Percentiles rank a stretch among this genome's conserved stretches.
Evolutionary conservation across 108 stramenopile genomes (phyloP).

Genomic region (Nannochloropsis gaditana): DNA sequence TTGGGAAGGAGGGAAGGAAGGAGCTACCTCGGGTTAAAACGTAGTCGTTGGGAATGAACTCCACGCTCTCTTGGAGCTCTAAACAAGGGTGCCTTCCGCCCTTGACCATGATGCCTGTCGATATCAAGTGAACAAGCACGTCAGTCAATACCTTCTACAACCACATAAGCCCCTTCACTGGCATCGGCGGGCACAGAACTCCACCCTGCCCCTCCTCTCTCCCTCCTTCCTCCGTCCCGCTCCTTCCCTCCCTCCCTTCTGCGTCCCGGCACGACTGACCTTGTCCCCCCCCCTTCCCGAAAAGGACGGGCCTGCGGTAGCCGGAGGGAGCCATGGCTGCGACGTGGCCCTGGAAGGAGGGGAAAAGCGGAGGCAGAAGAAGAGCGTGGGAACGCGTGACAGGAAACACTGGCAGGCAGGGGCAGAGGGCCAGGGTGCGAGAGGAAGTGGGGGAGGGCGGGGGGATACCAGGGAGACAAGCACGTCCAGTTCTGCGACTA

Average conservation of each 20-base stretch:
- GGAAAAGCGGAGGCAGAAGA: not conserved
- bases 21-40: not conserved
- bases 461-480: not conserved
- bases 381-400: not conserved
- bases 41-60: slow-evolving; percentile 93
- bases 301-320: too few species aligned
- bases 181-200: not conserved
- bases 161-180: too few species aligned
- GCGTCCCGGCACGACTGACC: too few species aligned
- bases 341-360: not conserved
- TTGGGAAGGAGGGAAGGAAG: not conserved
- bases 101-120: slow-evolving; percentile 41
- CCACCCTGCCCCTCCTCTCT: not conserved
- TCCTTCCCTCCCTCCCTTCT: too few species aligned
- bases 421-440: not conserved
- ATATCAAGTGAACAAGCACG: too few species aligned
- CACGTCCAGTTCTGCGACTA: slow-evolving; percentile 23
- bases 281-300: too few species aligned
- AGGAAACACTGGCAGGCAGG: too few species aligned
- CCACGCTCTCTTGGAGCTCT: slow-evolving; percentile 77
- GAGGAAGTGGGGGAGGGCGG: slow-evolving; percentile 25
- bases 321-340: too few species aligned
- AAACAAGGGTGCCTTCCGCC: slow-evolving; percentile 92
- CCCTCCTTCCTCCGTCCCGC: not conserved
- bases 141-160: too few species aligned